Percentiles rank a stretch among this genome's conserved stretches.
Evolutionary conservation across 78 protist species (phyloP).

Genomic region (Polysphondylium violaceum): DNA sequence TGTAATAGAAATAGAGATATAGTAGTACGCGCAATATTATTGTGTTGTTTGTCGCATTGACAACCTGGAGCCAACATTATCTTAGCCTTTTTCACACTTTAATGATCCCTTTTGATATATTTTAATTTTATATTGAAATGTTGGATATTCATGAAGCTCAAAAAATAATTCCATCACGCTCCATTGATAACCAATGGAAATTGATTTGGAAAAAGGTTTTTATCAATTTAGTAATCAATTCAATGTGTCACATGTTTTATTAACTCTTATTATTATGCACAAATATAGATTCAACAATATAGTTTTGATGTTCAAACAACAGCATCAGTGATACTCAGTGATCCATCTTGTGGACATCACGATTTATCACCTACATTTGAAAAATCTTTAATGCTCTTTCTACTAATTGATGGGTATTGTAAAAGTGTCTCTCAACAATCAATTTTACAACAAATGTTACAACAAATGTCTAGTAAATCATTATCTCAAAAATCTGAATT

Average conservation of each 20-base stretch:
- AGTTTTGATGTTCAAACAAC: slow-evolving; percentile 14
- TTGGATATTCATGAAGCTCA: slow-evolving; percentile 16
- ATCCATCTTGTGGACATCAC: neutral
- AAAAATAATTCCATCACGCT: slow-evolving; percentile 4
- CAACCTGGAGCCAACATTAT: no score
- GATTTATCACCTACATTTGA: slow-evolving; percentile 36
- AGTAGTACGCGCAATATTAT: no score
- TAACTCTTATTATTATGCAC: neutral
- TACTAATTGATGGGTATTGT: slow-evolving; percentile 13
- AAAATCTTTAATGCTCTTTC: slow-evolving; percentile 27
- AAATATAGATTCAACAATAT: slow-evolving; percentile 14
- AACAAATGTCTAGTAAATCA: neutral
- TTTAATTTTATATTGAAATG: neutral
- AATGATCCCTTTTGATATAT: no score
- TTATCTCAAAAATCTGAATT: neutral
- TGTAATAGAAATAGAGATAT: no score
- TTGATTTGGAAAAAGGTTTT: slow-evolving; percentile 12
- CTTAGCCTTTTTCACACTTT: no score
- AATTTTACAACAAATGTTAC: neutral
- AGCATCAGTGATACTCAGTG: slow-evolving; percentile 17
- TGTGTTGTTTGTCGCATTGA: no score
- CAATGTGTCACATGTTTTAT: neutral
- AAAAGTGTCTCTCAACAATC: slow-evolving; percentile 9
- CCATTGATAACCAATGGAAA: slow-evolving; percentile 9
- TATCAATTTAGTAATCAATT: neutral